Conservation (phyloP, 805 yeast genomes). For the Ogataea kodamae region DNA sequence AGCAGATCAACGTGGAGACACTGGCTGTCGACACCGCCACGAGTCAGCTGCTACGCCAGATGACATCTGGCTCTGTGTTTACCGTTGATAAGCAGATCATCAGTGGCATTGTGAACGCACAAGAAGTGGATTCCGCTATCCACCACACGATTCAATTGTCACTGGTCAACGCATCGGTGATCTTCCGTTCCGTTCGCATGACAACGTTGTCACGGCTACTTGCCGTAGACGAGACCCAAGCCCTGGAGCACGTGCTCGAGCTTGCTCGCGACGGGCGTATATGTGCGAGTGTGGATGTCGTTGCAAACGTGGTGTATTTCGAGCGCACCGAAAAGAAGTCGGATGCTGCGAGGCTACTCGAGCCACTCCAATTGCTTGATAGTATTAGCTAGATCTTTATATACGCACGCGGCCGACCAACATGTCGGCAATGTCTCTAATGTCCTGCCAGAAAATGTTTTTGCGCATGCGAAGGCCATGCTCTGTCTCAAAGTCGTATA, state of each 20-base stretch:
- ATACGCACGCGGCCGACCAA: slow-evolving; percentile 64
- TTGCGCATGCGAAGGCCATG: slow-evolving; percentile 81
- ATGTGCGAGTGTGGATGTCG: slow-evolving; percentile 26
- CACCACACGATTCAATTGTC: slow-evolving; percentile 22
- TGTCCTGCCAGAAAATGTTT: slow-evolving; percentile 74
- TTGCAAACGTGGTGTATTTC: slow-evolving; percentile 18
- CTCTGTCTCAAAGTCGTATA: slow-evolving; percentile 88
- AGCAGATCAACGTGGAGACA: not conserved
- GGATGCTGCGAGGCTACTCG: too few species aligned
- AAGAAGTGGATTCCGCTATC: slow-evolving; percentile 4
- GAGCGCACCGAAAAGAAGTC: not conserved
- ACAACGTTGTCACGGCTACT: slow-evolving; percentile 6
- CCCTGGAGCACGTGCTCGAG: slow-evolving; percentile 17
- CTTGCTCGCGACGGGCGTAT: slow-evolving; percentile 23
- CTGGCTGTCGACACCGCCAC: too few species aligned
- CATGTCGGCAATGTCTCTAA: slow-evolving; percentile 77
- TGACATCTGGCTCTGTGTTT: too few species aligned
- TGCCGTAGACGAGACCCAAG: slow-evolving; percentile 11
- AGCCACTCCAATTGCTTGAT: slow-evolving; percentile 4
- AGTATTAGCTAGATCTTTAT: slow-evolving; percentile 3
- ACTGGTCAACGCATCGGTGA: slow-evolving; percentile 20
- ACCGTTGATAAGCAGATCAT: slow-evolving; percentile 1
- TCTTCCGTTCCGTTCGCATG: slow-evolving; percentile 20
- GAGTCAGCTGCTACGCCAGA: too few species aligned
- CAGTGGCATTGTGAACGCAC: not conserved